Evolutionary conservation across 805 yeast genomes (phyloP).

Genomic region (Sungouiozyma ichnusensis): DNA sequence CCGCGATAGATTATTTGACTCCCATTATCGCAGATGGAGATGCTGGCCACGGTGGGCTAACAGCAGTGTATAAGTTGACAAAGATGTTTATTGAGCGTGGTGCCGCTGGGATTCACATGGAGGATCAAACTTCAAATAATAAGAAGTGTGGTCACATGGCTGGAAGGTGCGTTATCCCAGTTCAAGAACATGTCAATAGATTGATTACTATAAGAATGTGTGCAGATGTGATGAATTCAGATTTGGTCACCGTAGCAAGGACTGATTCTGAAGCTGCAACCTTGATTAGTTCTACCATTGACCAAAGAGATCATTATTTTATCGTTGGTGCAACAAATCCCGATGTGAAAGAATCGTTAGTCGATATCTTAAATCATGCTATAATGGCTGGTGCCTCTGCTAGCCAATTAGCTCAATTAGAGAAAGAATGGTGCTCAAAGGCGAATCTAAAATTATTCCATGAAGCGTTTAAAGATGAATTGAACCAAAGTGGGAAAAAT

Average conservation of each 20-base stretch:
- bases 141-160: constrained; percentile 99
- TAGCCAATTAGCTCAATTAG: constrained; percentile 57
- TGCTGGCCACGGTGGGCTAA: constrained; percentile 97
- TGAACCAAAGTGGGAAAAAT: constrained; percentile 44
- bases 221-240: constrained; percentile 86
- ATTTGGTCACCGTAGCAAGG: constrained; percentile 82
- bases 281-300: constrained; percentile 85
- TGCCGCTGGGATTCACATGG: constrained; percentile 98
- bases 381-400: constrained; percentile 68
- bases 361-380: constrained; percentile 71
- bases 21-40: constrained; percentile 97
- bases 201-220: constrained; percentile 88
- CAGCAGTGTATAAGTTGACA: constrained; percentile 91
- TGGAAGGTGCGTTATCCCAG: constrained; percentile 94
- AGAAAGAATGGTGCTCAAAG: constrained; percentile 67
- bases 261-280: constrained; percentile 98
- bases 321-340: constrained; percentile 88
- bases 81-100: constrained; percentile 95
- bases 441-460: constrained; percentile 85
- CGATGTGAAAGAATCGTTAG: constrained; percentile 47
- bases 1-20: constrained; percentile 76
- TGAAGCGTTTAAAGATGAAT: constrained; percentile 82
- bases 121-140: constrained; percentile 98
- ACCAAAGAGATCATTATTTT: constrained; percentile 88
- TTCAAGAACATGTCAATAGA: constrained; percentile 93